Evolutionary conservation across 768 basidiomycete genomes (phyloP).

Genomic region (Pleurotus tuber-regium): DNA sequence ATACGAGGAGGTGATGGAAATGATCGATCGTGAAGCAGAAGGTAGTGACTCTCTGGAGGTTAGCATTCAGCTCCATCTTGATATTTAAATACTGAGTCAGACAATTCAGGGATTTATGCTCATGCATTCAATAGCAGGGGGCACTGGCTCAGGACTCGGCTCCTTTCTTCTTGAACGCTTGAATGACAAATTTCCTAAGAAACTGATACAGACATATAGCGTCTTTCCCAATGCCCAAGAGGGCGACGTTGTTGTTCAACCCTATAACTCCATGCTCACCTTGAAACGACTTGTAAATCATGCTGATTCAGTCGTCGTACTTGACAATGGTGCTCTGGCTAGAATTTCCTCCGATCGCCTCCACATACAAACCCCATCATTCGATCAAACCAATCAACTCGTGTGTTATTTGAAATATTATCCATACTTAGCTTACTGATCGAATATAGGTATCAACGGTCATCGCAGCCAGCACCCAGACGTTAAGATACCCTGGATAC

Average conservation of each 20-base stretch:
- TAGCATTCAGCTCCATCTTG: constrained; percentile 15
- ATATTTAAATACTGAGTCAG: neutral
- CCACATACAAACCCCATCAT: constrained; percentile 82
- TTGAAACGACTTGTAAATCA: constrained; percentile 93
- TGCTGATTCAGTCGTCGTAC: constrained; percentile 95
- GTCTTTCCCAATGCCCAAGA: constrained; percentile 95
- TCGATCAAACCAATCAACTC: constrained; percentile 91
- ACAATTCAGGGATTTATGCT: constrained; percentile 91
- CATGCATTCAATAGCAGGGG: constrained; percentile 98
- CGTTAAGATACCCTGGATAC: constrained; percentile 94
- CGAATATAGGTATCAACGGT: constrained; percentile 83
- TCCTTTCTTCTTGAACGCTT: constrained; percentile 97
- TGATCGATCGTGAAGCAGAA: constrained; percentile 98
- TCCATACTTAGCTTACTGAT: no score
- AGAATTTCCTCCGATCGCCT: constrained; percentile 92
- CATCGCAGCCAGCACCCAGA: constrained; percentile 96
- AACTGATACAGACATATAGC: constrained; percentile 98
- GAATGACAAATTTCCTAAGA: constrained; percentile 98
- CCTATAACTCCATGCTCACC: constrained; percentile 93
- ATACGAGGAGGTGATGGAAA: constrained; percentile 98
- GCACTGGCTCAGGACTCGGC: constrained; percentile 96
- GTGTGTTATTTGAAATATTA: no score
- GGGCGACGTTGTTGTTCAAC: constrained; percentile 96
- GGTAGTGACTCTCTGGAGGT: constrained; percentile 97
- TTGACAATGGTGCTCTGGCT: constrained; percentile 93